Evolutionary conservation across 176 grass and related monocot species (phyloP).

Genomic region (Oryza longistaminata): DNA sequence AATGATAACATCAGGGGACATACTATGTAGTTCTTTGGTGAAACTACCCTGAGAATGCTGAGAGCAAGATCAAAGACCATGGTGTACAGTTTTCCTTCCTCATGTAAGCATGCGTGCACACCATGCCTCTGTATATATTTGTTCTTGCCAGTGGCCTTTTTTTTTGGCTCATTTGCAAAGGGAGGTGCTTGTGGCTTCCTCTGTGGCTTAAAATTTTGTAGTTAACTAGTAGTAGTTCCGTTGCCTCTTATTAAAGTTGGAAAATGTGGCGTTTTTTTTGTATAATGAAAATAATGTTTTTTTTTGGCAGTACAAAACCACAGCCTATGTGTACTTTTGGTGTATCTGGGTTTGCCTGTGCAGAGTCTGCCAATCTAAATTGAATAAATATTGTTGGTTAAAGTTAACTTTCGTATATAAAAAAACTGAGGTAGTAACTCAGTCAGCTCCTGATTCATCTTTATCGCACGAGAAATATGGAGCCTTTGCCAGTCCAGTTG

Average conservation of each 20-base stretch:
- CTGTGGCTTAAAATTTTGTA: constrained; percentile 25
- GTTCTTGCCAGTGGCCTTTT: background rate
- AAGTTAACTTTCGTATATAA: no score
- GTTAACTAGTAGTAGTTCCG: background rate
- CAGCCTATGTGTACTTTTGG: background rate
- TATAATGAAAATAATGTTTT: constrained; percentile 4
- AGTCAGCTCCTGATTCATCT: background rate
- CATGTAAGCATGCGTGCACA: background rate
- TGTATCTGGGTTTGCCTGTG: background rate
- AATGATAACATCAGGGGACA: background rate
- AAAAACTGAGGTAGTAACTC: background rate
- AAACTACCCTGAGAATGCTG: background rate
- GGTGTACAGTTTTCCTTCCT: constrained; percentile 6
- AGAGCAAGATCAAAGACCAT: constrained; percentile 5
- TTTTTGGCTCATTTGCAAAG: background rate
- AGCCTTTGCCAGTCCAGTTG: no score
- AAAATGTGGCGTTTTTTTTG: background rate
- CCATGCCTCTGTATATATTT: constrained; percentile 11
- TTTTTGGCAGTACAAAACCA: background rate
- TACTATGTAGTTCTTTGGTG: background rate
- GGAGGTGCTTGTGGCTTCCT: background rate
- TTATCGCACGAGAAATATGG: no score
- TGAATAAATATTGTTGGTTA: no score
- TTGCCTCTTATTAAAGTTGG: background rate
- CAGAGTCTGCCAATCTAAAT: background rate